phyloP scores from a whole-genome alignment of 306 rosid genomes.

The Fragaria nilgerrensis region DNA sequence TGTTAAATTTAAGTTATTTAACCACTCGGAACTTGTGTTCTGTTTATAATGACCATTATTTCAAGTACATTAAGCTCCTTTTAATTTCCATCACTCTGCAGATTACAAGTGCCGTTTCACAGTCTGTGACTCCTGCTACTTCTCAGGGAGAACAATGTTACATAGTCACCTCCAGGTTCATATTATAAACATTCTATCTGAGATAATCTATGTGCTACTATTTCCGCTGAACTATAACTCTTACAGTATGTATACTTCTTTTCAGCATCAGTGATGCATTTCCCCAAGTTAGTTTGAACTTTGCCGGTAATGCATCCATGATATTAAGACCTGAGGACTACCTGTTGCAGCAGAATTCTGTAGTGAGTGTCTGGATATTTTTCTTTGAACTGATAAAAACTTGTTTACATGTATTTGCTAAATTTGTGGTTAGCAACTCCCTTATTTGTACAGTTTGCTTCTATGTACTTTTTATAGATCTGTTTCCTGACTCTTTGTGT shows the following conservation, averaged over 20 bases:
- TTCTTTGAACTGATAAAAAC: constrained; percentile 11
- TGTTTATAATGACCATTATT: not conserved
- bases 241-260: not conserved
- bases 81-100: constrained; percentile 25
- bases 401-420: not conserved
- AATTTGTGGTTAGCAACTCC: not conserved
- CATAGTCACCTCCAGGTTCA: constrained; percentile 49
- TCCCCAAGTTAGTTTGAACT: constrained; percentile 69
- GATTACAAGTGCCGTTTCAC: constrained; percentile 54
- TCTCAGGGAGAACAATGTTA: constrained; percentile 58
- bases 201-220: not conserved
- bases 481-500: not conserved
- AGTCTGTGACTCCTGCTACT: constrained; percentile 38
- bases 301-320: constrained; percentile 64
- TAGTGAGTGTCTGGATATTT: constrained; percentile 40
- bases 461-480: not conserved
- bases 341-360: constrained; percentile 58
- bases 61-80: not conserved
- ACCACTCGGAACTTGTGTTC: constrained; percentile 2
- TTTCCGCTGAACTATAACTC: not conserved
- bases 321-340: constrained; percentile 63
- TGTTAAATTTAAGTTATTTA: constrained; percentile 8
- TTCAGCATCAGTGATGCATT: constrained; percentile 52
- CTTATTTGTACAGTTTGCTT: not conserved
- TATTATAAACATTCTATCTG: not conserved